These are phyloP conservation scores for Isochrysis galbana DNA, from an alignment of 78 protist genomes.

Conservation along the genomic window DNA sequence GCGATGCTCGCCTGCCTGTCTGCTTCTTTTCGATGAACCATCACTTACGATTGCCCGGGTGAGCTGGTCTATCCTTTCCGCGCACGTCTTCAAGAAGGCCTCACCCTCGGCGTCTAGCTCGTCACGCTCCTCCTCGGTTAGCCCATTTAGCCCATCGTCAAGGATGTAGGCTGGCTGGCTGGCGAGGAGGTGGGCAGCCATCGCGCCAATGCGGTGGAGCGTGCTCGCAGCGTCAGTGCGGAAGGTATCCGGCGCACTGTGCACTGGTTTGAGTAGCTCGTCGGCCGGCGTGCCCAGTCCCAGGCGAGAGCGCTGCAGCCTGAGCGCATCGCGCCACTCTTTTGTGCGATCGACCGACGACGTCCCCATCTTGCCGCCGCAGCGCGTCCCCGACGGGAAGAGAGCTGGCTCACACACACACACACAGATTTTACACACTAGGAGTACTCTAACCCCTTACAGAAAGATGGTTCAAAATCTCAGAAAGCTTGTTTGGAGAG, in stretches of 20 bases:
- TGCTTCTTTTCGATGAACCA: not conserved
- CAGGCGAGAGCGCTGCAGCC: not conserved
- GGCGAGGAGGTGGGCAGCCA: not conserved
- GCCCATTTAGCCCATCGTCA: not conserved
- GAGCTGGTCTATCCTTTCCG: not conserved
- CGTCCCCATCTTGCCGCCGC: too few relatives aligned
- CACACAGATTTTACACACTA: too few relatives aligned
- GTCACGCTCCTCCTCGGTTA: conserved; percentile 3
- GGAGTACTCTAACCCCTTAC: too few relatives aligned
- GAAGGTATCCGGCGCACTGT: not conserved
- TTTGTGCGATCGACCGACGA: not conserved
- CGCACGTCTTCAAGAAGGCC: not conserved
- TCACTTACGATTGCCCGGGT: not conserved
- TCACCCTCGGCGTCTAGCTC: not conserved
- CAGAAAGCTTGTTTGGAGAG: too few relatives aligned
- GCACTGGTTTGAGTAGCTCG: not conserved
- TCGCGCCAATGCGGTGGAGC: not conserved
- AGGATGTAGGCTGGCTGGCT: not conserved
- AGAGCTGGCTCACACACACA: too few relatives aligned
- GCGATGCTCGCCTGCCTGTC: not conserved
- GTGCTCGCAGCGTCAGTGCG: not conserved
- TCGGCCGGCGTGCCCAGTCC: not conserved
- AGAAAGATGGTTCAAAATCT: too few relatives aligned
- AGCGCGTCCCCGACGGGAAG: too few relatives aligned
- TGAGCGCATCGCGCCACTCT: not conserved